Conservation (phyloP, 768 basidiomycete species). For the Boletus patriciae region DNA sequence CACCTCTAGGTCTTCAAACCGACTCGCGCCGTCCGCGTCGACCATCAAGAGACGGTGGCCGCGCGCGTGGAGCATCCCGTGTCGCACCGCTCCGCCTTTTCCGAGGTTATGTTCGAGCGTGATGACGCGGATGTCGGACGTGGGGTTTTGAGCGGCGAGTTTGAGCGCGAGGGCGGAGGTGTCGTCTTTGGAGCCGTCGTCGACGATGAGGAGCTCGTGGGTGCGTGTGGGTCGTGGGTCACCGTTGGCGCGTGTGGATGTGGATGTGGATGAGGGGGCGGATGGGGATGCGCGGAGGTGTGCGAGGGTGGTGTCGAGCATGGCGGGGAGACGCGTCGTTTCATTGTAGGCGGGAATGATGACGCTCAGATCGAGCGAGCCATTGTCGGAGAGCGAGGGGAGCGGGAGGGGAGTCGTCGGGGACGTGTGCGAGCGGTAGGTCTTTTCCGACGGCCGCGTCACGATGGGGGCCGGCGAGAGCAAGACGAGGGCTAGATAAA, state of each 20-base stretch:
- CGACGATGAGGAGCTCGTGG: conserved; percentile 83
- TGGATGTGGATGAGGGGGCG: conserved; percentile 16
- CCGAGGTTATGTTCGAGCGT: conserved; percentile 79
- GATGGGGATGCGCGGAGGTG: conserved; percentile 47
- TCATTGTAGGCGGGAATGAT: conserved; percentile 95
- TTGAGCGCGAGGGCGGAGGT: conserved; percentile 66
- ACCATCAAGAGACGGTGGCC: conserved; percentile 84
- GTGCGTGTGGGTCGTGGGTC: conserved; percentile 44
- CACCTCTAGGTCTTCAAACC: conserved; percentile 79
- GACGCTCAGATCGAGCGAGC: conserved; percentile 70
- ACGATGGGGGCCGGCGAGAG: conserved; percentile 73
- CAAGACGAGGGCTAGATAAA: conserved; percentile 66
- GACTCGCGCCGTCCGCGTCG: conserved; percentile 92
- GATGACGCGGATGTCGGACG: conserved; percentile 72
- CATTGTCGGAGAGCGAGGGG: conserved; percentile 52
- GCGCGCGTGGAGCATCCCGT: conserved; percentile 83
- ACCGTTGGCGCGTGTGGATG: background rate
- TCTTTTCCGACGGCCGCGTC: conserved; percentile 64
- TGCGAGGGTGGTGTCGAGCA: conserved; percentile 75
- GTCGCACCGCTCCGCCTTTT: conserved; percentile 91
- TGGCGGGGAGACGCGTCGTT: conserved; percentile 72
- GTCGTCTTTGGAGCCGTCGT: conserved; percentile 83
- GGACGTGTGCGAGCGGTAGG: conserved; percentile 59
- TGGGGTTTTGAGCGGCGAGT: conserved; percentile 56
- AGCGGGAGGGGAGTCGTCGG: conserved; percentile 57